Conservation (phyloP, 202 grass and related monocot genomes). For the Brachypodium distachyon region DNA sequence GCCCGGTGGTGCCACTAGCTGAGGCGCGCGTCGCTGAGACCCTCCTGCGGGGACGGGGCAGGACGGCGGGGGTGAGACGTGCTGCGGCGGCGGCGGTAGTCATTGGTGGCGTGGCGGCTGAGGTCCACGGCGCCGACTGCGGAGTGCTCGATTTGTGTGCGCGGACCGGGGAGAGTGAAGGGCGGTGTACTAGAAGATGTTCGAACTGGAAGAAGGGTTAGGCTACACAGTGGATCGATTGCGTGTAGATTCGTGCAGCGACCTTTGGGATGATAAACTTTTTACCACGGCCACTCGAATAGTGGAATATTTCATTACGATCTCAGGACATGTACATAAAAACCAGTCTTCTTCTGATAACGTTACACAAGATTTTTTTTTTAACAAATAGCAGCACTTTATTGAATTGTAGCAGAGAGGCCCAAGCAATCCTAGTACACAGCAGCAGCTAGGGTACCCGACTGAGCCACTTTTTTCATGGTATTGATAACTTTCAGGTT, state of each 20-base stretch:
- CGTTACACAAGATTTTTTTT: too few species aligned
- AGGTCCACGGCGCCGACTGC: constrained; percentile 8
- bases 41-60: background rate
- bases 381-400: too few species aligned
- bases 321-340: too few species aligned
- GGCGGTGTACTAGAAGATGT: background rate
- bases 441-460: too few species aligned
- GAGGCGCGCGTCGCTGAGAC: constrained; percentile 18
- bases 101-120: constrained; percentile 28
- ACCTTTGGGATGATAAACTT: background rate
- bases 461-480: too few species aligned
- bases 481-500: too few species aligned
- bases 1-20: background rate
- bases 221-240: background rate
- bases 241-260: constrained; percentile 2
- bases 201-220: background rate
- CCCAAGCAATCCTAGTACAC: too few species aligned
- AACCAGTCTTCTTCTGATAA: too few species aligned
- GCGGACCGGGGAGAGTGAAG: background rate
- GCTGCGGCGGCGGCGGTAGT: constrained; percentile 7
- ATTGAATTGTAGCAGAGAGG: too few species aligned
- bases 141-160: background rate
- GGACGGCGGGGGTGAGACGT: background rate
- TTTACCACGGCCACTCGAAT: too few species aligned
- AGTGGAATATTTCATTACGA: too few species aligned